Evolutionary conservation across 2,329 filamentous ascomycete species (phyloP).

Genomic region (Berkeleyomyces basicola): DNA sequence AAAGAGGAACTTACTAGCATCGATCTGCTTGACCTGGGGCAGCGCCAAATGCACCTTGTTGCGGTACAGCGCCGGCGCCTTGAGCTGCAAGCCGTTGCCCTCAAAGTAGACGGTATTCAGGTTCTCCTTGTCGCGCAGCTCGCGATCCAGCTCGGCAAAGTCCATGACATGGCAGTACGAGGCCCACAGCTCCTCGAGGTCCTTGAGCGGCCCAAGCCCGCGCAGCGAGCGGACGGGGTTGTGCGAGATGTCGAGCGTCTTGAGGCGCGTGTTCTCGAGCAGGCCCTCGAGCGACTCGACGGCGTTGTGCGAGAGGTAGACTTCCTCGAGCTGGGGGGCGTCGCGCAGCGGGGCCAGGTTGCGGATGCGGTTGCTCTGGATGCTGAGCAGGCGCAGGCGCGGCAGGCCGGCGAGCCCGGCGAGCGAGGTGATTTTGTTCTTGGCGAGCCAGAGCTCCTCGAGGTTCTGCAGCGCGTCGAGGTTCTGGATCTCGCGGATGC

Average conservation of each 20-base stretch:
- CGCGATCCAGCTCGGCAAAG: slow-evolving; percentile 67
- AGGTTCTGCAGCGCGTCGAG: slow-evolving; percentile 60
- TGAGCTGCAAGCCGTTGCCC: slow-evolving; percentile 74
- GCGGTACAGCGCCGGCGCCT: slow-evolving; percentile 67
- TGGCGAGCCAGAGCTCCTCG: slow-evolving; percentile 86
- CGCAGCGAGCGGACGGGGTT: slow-evolving; percentile 65
- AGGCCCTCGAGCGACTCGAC: slow-evolving; percentile 54
- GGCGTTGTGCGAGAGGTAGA: slow-evolving; percentile 94
- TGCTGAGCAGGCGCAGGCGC: slow-evolving; percentile 74
- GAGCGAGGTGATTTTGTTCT: slow-evolving; percentile 87
- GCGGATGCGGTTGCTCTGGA: slow-evolving; percentile 86
- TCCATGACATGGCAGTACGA: slow-evolving; percentile 70
- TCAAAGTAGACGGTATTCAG: slow-evolving; percentile 92
- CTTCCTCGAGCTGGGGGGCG: slow-evolving; percentile 65
- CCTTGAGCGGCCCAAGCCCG: slow-evolving; percentile 49
- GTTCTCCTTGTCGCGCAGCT: slow-evolving; percentile 60
- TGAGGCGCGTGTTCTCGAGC: slow-evolving; percentile 52
- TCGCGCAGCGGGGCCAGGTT: slow-evolving; percentile 59
- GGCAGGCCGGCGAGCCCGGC: slow-evolving; percentile 57
- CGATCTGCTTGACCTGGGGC: slow-evolving; percentile 81
- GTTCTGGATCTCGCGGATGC: slow-evolving; percentile 76
- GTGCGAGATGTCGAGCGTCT: slow-evolving; percentile 74
- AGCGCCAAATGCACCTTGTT: slow-evolving; percentile 84
- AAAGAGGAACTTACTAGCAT: slow-evolving; percentile 65
- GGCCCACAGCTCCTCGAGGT: slow-evolving; percentile 86